These are phyloP conservation scores for Paraurostyla sp. DNA, from an alignment of 73 alveolate genomes.

Conservation along the genomic window DNA sequence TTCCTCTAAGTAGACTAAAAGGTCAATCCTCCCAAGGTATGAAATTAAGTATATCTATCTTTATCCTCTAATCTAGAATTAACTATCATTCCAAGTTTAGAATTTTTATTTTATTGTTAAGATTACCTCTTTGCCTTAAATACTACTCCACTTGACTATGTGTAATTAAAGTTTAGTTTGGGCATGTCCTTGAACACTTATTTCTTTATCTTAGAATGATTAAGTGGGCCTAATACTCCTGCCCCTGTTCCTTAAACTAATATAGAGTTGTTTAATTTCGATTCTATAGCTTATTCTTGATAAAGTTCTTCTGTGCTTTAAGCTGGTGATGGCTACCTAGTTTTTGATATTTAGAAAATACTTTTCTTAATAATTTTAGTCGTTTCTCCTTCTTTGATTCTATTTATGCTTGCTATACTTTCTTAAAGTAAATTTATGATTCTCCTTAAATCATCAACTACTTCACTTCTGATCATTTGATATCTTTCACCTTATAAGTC, in stretches of 20 bases:
- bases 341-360: conserved; percentile 36
- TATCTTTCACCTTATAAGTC: not conserved
- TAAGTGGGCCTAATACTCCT: conserved; percentile 31
- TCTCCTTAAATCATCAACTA: not conserved
- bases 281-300: not conserved
- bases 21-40: not conserved
- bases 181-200: not conserved
- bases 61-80: no score
- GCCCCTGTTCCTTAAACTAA: conserved; percentile 37
- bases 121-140: not conserved
- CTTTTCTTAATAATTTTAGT: not conserved
- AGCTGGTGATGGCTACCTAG: conserved; percentile 43
- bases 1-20: not conserved
- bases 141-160: not conserved
- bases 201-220: not conserved
- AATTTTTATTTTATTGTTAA: no score
- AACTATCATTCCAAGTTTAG: no score
- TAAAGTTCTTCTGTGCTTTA: not conserved
- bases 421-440: not conserved
- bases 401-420: not conserved
- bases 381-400: conserved; percentile 4
- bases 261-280: not conserved
- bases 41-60: no score
- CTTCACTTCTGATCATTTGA: conserved; percentile 4
- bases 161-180: not conserved